These are phyloP conservation scores for Yamadazyma phyllophila DNA, from an alignment of 805 yeast genomes.

Conservation along the genomic window DNA sequence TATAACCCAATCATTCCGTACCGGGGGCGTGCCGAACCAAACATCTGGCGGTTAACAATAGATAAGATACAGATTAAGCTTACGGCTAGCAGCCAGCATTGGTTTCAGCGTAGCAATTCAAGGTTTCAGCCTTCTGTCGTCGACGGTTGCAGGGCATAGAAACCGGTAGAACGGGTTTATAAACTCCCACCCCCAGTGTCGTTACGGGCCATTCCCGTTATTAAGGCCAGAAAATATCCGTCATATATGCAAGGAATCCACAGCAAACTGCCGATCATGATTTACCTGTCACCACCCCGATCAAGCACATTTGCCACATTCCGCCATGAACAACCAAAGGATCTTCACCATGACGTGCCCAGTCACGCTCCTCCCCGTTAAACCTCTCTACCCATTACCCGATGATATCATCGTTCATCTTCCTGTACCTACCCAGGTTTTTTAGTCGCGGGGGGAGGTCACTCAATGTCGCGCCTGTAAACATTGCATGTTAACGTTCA, in stretches of 20 bases:
- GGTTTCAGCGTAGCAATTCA: too few relatives aligned
- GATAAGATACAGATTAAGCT: too few relatives aligned
- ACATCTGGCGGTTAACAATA: too few relatives aligned
- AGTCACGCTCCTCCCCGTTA: background rate
- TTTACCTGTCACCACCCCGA: background rate
- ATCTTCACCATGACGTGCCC: background rate
- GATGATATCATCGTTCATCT: background rate
- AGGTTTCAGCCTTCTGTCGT: too few relatives aligned
- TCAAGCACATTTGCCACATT: background rate
- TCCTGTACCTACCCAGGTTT: background rate
- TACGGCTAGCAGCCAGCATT: too few relatives aligned
- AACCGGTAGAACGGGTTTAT: too few relatives aligned
- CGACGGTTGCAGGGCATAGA: too few relatives aligned
- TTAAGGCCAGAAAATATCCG: background rate
- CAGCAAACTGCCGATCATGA: background rate
- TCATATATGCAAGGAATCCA: background rate
- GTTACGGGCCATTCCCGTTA: background rate
- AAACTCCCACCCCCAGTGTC: too few relatives aligned
- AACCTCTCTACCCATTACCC: background rate
- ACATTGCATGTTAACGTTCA: background rate
- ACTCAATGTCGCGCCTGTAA: constrained; percentile 3
- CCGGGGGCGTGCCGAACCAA: too few relatives aligned
- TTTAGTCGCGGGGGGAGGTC: constrained; percentile 4
- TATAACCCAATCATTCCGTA: too few relatives aligned
- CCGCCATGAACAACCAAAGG: background rate